Base-by-base conservation (phyloP, 192 early-diverging fungal genomes). In the Coemansia sp. region DNA sequence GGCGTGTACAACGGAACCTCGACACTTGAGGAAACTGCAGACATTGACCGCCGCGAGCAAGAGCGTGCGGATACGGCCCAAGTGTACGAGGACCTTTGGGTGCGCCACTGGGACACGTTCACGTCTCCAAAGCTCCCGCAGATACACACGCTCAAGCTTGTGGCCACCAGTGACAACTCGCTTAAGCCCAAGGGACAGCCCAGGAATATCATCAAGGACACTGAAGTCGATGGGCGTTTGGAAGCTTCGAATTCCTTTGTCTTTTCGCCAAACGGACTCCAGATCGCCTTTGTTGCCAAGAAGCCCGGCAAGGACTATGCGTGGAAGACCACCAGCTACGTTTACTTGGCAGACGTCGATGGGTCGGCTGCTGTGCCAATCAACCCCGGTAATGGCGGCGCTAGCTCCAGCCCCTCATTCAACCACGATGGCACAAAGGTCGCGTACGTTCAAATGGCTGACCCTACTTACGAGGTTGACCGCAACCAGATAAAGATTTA, bases 21-120 rank as follows among this genome's bases (percentile, higher is more conserved):
- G 7, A 72, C 85, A 2, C 68, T 92, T 30, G 81, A 86, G 24
- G 85, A 83, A 20, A 86, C 88, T 5, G 87, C 83, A 36, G 60
- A 84, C 51, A 84, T 80, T 51, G 86, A 89, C 52, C 62, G 70
- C 46, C 41, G 85, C 30, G 75, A 79, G 14, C 66, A 67, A 30
- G 73, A 75, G 64, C 75, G 83, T 18, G 84, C 80, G 33, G 89
- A 91, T 35, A 85, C 89, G 11, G 92, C 84, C 33, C 63, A 85
- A 18, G 85, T 76, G 14, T 92, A 84, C 76, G 89, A 93, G 23
- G 72, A 88, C 26, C 78, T 94, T 63, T 92, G 90, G 88, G 88
- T 94, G 45, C 86, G 93, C 34, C 93, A 94, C 67, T 94, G 93
- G 92, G 93, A 94, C 63, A 73, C 80, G 7, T 91, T 86, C 60